Evolutionary conservation across 805 yeast genomes (phyloP), one percentile per base, ranked within the genome.

Genomic region (Debaryomyces hansenii): DNA sequence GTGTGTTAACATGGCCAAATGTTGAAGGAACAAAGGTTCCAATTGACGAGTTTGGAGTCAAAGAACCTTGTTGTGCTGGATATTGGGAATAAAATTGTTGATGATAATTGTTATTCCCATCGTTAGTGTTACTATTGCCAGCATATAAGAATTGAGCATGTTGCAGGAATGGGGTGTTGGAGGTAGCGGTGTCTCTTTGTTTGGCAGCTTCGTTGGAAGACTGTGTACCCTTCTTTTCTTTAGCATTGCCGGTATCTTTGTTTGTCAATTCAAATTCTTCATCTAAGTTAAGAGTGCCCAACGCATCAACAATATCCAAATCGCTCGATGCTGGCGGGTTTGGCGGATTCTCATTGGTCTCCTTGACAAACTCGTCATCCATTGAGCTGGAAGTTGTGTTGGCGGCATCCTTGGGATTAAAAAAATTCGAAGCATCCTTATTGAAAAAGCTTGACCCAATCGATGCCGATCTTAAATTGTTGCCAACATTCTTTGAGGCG

Each of bases 231-330:
- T 33, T 27, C 24, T 43, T 40, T 2, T 37, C 40, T 16, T 35
- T 35, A 24, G 27, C 15, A 6, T 3, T 12, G n/a, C 2, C 9
- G 14, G 38, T 12, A 14, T 35, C 38, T 24, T 37, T 37, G 14
- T 37, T 39, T 10, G 46, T 12, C 16, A 48, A 31, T 11, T 57
- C 57, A 47, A 64, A 54, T 29, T 75, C 72, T n/a, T 64, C 74
- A 42, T 69, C 79, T 45, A 78, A 63, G 56, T 75, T 70, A 39
- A 78, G 63, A 35, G 72, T 71, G 40, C 72, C 73, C 36, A 78
- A 59, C 16, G 80, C 80, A 12, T 78, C 77, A 21, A 73, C 78
- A 37, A 78, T 69, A 49, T 77, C 81, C 56, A 72, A 62, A 21
- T 63, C 67, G 6, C 39, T 37, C 20, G 44, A 46, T 21, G 27